These are phyloP conservation scores for Plenodomus biglobosus DNA, from an alignment of 2,329 filamentous ascomycete genomes.

Conservation along the genomic window DNA sequence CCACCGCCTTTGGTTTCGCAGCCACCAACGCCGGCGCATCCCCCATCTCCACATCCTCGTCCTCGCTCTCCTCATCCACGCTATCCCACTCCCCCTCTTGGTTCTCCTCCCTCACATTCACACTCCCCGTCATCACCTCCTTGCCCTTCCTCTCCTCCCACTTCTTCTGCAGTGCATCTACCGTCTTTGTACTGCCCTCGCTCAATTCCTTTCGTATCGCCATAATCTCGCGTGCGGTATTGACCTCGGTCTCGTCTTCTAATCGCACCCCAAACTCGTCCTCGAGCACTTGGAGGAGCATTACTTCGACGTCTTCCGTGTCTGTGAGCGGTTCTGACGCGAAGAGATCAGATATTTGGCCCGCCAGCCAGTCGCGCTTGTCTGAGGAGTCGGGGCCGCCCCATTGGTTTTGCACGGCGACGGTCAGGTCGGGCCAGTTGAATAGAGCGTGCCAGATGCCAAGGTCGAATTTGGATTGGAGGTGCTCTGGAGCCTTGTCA, in stretches of 20 bases:
- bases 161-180: conserved; percentile 63
- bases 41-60: conserved; percentile 45
- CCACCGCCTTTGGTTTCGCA: conserved; percentile 37
- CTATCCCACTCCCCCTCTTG: conserved; percentile 47
- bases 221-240: conserved; percentile 73
- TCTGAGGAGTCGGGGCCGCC: conserved; percentile 79
- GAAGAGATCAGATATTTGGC: conserved; percentile 81
- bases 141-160: conserved; percentile 65
- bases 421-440: conserved; percentile 83
- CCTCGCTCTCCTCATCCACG: conserved; percentile 56
- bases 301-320: conserved; percentile 75
- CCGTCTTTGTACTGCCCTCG: conserved; percentile 65
- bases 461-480: conserved; percentile 65
- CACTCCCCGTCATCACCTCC: conserved; percentile 51
- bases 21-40: conserved; percentile 42
- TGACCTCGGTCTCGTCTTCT: conserved; percentile 81
- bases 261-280: conserved; percentile 95
- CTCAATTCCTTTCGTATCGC: conserved; percentile 64
- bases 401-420: conserved; percentile 85
- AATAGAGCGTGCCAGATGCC: conserved; percentile 81
- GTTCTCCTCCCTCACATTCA: conserved; percentile 60
- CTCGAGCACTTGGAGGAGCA: conserved; percentile 85
- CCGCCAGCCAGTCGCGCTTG: conserved; percentile 96
- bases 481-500: conserved; percentile 26
- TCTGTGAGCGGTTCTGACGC: conserved; percentile 63